A percentile compares a stretch with the other conserved stretches of the same genome.
Evolutionary conservation across 2,329 filamentous ascomycete species (phyloP).

Genomic region (Neospermospora avenae): DNA sequence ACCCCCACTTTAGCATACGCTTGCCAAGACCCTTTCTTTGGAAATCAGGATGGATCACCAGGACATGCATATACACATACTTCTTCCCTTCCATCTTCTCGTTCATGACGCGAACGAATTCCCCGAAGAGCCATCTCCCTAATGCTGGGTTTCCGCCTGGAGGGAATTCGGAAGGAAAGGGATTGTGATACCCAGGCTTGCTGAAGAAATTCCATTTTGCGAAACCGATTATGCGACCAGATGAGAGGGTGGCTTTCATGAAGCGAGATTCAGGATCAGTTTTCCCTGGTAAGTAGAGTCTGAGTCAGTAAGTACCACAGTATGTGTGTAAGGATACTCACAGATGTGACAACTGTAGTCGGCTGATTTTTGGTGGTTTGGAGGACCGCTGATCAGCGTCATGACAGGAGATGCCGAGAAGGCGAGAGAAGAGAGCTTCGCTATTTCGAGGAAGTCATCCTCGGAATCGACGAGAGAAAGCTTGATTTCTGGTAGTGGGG

Average conservation of each 20-base stretch:
- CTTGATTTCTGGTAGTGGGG: neutral
- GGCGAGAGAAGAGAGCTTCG: neutral
- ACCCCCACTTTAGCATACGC: constrained; percentile 15
- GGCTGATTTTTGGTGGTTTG: neutral
- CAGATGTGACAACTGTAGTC: neutral
- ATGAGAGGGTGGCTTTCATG: constrained; percentile 8
- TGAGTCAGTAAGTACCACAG: neutral
- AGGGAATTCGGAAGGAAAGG: neutral
- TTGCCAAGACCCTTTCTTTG: constrained; percentile 17
- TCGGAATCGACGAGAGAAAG: neutral
- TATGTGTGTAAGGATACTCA: neutral
- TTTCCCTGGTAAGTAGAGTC: neutral
- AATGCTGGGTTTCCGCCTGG: constrained; percentile 2
- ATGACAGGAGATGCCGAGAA: neutral
- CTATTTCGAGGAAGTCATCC: constrained; percentile 4
- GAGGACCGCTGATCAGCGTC: neutral
- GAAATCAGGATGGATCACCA: constrained; percentile 14
- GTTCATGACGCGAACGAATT: constrained; percentile 9
- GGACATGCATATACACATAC: constrained; percentile 14
- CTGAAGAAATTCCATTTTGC: constrained; percentile 17
- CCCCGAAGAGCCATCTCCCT: constrained; percentile 1
- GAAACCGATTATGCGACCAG: constrained; percentile 7
- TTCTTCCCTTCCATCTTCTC: constrained; percentile 11
- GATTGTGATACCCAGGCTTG: neutral
- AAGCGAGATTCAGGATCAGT: neutral